A percentile compares a stretch with the other conserved stretches of the same genome.
phyloP scores from a whole-genome alignment of 2,329 filamentous ascomycete genomes.

The Escovopsis sp. region DNA sequence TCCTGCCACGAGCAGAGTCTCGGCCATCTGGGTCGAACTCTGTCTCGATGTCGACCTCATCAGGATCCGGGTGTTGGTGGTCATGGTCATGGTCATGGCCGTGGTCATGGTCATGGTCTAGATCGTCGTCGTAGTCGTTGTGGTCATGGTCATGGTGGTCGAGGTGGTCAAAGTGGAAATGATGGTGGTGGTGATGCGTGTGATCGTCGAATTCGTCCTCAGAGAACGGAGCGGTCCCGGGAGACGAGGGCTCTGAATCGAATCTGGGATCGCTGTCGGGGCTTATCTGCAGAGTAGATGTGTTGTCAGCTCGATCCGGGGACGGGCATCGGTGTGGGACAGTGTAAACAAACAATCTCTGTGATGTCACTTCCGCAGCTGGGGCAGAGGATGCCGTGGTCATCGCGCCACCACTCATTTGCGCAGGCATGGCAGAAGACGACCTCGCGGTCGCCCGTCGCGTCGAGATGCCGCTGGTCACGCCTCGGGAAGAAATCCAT shows the following conservation, averaged over 20 bases:
- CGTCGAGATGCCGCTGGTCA: slow-evolving; percentile 30
- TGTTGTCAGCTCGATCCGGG: neutral
- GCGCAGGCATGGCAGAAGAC: slow-evolving; percentile 76
- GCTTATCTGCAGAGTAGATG: slow-evolving; percentile 27
- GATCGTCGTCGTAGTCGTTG: neutral
- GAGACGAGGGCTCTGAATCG: slow-evolving; percentile 16
- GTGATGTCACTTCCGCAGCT: slow-evolving; percentile 64
- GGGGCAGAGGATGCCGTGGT: slow-evolving; percentile 57
- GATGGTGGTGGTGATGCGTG: slow-evolving; percentile 12
- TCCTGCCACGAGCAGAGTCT: slow-evolving; percentile 23
- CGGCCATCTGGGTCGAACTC: slow-evolving; percentile 30
- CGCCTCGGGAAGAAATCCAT: slow-evolving; percentile 20
- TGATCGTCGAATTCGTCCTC: neutral
- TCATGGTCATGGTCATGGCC: too few relatives aligned
- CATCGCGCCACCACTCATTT: slow-evolving; percentile 66
- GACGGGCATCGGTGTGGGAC: neutral
- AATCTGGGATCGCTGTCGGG: slow-evolving; percentile 48
- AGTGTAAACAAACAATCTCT: slow-evolving; percentile 56
- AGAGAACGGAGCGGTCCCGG: slow-evolving; percentile 12
- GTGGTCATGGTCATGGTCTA: slow-evolving; percentile 12
- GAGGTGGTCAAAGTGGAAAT: slow-evolving; percentile 1
- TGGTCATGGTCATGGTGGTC: neutral
- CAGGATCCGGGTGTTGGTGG: slow-evolving; percentile 34
- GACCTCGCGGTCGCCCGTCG: slow-evolving; percentile 45
- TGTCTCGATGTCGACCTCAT: slow-evolving; percentile 44